Base-by-base conservation (phyloP, 1,139 yeast genomes). In the Arxiozyma slooffiae region DNA sequence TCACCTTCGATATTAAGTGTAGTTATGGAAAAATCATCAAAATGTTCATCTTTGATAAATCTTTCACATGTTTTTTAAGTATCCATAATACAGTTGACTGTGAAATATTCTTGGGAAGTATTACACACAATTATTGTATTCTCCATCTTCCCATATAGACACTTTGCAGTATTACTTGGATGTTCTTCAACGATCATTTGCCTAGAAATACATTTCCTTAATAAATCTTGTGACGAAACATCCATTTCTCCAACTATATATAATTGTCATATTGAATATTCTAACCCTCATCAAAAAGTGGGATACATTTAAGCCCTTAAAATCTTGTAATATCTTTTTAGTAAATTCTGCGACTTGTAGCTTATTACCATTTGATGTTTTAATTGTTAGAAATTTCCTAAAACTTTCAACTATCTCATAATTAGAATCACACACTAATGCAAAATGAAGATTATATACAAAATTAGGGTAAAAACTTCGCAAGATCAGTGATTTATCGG, bases 261-360 rank as follows among this genome's bases (percentile, higher is more conserved):
- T 39, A 79, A 73, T 43, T 79, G 75, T 45, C 83, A 69, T 46
- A 83, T 79, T 16, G 89, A 79, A 50, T 85, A 84, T 61, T 90
- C 97, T 51, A 89, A 72, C 89, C 2, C 97, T 97, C 90, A 88
- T 86, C 75, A 90, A 85, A 55, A 90, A 72, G 63, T 89, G 92
- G 0, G 97, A 92, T 53, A 90, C 73, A 58, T 88, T 86, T 53
- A 82, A 72, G 47, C 87, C 74, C 68, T 90, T 96, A 60, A 81
- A 84, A 65, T 85, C 90, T 21, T 75, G 73, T 57, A 90, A 71
- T 55, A 89, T 76, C 34, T 75, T 71, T 37, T 79, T 75, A 52
- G 89, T 71, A 42, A 80, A 75, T 38, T 71, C 71, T 62, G 95
- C 84, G 64, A 90, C 89, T 58, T 70, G 68, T 39, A 79, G 82